phyloP scores from a whole-genome alignment of 768 basidiomycete genomes.

The Russula sp. region DNA sequence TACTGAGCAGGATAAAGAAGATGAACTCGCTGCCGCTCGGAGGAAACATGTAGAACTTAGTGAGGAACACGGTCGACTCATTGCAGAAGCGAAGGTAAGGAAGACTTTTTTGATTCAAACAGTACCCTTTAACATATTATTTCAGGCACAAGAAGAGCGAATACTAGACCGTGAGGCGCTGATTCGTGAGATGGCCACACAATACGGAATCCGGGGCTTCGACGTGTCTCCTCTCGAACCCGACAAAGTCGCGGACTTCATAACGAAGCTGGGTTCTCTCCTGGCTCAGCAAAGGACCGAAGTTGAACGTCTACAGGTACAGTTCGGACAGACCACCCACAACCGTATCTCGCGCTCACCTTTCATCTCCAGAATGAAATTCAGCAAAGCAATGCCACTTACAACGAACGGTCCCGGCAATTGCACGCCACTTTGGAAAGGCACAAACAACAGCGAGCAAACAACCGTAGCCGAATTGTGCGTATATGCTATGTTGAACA shows the following conservation, averaged over 20 bases:
- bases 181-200: constrained; percentile 61
- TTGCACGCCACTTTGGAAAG: constrained; percentile 49
- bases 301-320: constrained; percentile 62
- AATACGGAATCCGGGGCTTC: constrained; percentile 68
- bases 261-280: constrained; percentile 53
- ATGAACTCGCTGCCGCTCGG: constrained; percentile 44
- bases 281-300: constrained; percentile 55
- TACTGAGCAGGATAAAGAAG: constrained; percentile 56
- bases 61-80: constrained; percentile 57
- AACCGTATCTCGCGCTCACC: not conserved
- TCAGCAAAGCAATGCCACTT: constrained; percentile 53
- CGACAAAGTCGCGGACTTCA: constrained; percentile 67
- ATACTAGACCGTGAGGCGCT: constrained; percentile 63
- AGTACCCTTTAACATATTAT: not conserved
- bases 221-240: constrained; percentile 61
- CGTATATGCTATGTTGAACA: constrained; percentile 16
- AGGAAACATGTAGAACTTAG: constrained; percentile 49
- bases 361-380: constrained; percentile 41
- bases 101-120: not conserved
- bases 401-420: constrained; percentile 48
- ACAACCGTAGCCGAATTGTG: constrained; percentile 53
- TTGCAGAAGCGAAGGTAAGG: constrained; percentile 66
- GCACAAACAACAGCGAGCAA: constrained; percentile 46
- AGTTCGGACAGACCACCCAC: constrained; percentile 4
- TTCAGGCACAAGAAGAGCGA: constrained; percentile 66